A percentile compares a stretch with the other conserved stretches of the same genome.
Evolutionary conservation across 2,329 filamentous ascomycete species (phyloP).

Genomic region (Aureobasidium sp.): DNA sequence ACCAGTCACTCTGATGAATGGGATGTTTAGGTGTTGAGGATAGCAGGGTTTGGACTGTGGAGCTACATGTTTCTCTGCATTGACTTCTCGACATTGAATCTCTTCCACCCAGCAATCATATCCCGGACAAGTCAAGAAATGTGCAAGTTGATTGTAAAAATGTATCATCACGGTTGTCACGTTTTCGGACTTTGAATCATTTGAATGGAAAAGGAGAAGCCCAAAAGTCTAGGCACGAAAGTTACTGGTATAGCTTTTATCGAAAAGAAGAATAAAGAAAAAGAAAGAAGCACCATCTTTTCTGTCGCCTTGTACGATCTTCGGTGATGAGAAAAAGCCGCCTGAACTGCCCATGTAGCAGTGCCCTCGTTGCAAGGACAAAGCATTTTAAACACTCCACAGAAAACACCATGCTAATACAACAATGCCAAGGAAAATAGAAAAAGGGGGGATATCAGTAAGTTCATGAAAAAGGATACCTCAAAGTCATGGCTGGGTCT

Average conservation of each 20-base stretch:
- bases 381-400: neutral
- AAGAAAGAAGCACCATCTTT: neutral
- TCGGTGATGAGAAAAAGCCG: neutral
- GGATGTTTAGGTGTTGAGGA: too few relatives aligned
- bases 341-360: neutral
- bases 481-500: neutral
- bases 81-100: too few relatives aligned
- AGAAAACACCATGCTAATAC: neutral
- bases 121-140: too few relatives aligned
- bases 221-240: neutral
- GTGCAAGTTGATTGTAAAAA: too few relatives aligned
- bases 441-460: neutral
- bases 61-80: too few relatives aligned
- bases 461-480: neutral
- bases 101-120: too few relatives aligned
- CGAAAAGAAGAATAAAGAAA: too few relatives aligned
- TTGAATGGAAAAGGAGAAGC: too few relatives aligned
- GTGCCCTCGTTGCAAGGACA: too few relatives aligned
- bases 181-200: too few relatives aligned
- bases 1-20: too few relatives aligned
- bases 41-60: too few relatives aligned
- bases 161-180: slow-evolving; percentile 10
- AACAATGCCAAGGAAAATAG: neutral
- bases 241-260: slow-evolving; percentile 1
- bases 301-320: neutral